A percentile compares a stretch with the other conserved stretches of the same genome.
Conservation (phyloP, 768 basidiomycete species). For the Amanita thiersii region DNA sequence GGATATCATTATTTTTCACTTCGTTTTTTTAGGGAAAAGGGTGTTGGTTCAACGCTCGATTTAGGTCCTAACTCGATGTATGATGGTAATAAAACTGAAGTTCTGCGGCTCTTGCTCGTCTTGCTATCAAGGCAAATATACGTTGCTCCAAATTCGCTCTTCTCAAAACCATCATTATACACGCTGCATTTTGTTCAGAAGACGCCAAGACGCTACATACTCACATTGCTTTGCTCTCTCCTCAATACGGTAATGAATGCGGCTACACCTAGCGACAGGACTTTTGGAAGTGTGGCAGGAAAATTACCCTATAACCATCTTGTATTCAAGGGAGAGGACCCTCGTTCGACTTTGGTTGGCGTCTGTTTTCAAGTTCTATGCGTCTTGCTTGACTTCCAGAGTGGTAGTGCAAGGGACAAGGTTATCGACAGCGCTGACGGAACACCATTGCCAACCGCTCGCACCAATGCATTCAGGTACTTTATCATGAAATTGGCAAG, state of each 20-base stretch:
- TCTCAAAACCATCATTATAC: conserved; percentile 68
- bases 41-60: conserved; percentile 82
- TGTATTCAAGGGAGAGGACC: conserved; percentile 84
- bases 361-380: conserved; percentile 74
- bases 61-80: conserved; percentile 52
- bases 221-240: conserved; percentile 88
- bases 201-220: conserved; percentile 70
- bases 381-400: conserved; percentile 73
- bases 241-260: conserved; percentile 86
- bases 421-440: conserved; percentile 34
- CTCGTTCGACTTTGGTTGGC: conserved; percentile 61
- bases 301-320: conserved; percentile 86
- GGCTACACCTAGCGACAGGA: conserved; percentile 36
- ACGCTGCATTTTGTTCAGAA: conserved; percentile 73
- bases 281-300: conserved; percentile 64
- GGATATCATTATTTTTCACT: not conserved
- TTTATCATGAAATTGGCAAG: conserved; percentile 84
- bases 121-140: conserved; percentile 91
- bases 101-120: conserved; percentile 81
- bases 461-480: conserved; percentile 86
- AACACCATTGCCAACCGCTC: conserved; percentile 42
- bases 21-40: conserved; percentile 69
- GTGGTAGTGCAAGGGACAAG: conserved; percentile 59
- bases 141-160: conserved; percentile 58
- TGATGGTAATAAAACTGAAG: conserved; percentile 82